Percentiles rank a stretch among this genome's conserved stretches.
Conservation (phyloP, 2,329 filamentous ascomycete genomes). For the Ophiostoma sp. region DNA sequence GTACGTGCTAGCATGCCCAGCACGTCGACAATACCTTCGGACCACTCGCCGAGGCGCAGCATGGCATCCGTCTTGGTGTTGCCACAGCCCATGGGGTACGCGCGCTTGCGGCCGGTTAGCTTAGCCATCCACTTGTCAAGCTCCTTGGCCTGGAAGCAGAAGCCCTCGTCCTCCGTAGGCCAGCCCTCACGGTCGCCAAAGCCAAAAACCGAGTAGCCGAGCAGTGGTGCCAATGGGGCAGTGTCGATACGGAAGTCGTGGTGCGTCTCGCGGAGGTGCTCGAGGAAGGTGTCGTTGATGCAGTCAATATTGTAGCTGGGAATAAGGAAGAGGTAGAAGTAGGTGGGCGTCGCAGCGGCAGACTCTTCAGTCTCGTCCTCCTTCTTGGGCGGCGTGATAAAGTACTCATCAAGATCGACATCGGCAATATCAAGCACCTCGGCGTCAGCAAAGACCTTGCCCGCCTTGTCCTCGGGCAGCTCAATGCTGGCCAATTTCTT, state of each 20-base stretch:
- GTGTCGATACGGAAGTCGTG: conserved; percentile 96
- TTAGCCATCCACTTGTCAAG: conserved; percentile 97
- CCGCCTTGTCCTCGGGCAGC: not conserved
- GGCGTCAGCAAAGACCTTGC: conserved; percentile 45
- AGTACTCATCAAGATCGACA: conserved; percentile 89
- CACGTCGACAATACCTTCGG: conserved; percentile 64
- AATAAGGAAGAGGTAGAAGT: conserved; percentile 78
- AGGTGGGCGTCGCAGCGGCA: conserved; percentile 39
- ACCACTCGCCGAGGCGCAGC: conserved; percentile 69
- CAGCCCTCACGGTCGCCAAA: conserved; percentile 88
- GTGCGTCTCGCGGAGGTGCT: conserved; percentile 85
- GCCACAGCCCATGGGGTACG: conserved; percentile 81
- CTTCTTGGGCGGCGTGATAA: conserved; percentile 65
- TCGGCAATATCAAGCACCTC: conserved; percentile 73
- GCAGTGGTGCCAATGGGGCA: conserved; percentile 65
- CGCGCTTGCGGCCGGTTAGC: conserved; percentile 76
- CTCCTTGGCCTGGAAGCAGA: conserved; percentile 86
- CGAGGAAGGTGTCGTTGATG: conserved; percentile 78
- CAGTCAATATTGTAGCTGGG: conserved; percentile 96
- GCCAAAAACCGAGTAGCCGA: conserved; percentile 91
- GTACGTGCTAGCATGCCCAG: conserved; percentile 58
- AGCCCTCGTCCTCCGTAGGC: conserved; percentile 85
- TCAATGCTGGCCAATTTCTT: conserved; percentile 37
- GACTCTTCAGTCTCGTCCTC: conserved; percentile 24
- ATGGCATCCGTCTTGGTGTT: conserved; percentile 69